Base-by-base conservation (phyloP, 2,329 filamentous ascomycete species). In the Myriosclerotinia scirpicola region DNA sequence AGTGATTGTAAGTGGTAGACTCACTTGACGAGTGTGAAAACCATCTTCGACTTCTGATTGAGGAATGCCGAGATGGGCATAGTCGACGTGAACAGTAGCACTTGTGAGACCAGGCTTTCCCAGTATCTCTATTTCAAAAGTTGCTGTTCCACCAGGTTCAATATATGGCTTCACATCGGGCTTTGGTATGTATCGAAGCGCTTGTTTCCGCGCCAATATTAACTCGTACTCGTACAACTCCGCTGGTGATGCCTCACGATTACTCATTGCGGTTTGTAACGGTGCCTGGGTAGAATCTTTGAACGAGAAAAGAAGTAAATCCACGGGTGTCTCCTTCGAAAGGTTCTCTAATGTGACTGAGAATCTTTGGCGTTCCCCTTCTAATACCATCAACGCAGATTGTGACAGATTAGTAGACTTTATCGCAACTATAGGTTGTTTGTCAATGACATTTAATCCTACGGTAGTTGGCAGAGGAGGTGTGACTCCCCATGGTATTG, bases 171-270 rank as follows among this genome's bases (percentile, higher is more conserved):
- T 80, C 59, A 83, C 80, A 50, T 83, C 80, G 60, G 85, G 83
- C 48, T 76, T 83, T 72, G 77, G 85, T 66, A 76, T 80, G 70
- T 83, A 79, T 42, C 86, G 83, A 54, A 90, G 79, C 73, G 91
- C 89, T 75, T 91, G 90, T 74, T 88, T 90, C 75, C 86, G 88
- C 68, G 90, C 87, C 54, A 96, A 81, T 68, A 93, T 90, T 60
- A 92, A 81, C 76, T 97, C 93, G 67, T 94, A 87, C 76, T 97
- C 93, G 75, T 96, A 93, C 7, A 95, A 79, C 74, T 97, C 93
- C 2, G 89, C 86, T 0, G 90, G 85, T 12, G 90, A 86, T 2
- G 93, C 85, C 72, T 96, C 91, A 74, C 91, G 90, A 73, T 88
- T 92, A 64, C 81, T 84, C 55, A 96, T 81, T 0, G 91, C 91